Conservation (phyloP, 73 alveolate genomes). For the Durusdinium trenchii region DNA sequence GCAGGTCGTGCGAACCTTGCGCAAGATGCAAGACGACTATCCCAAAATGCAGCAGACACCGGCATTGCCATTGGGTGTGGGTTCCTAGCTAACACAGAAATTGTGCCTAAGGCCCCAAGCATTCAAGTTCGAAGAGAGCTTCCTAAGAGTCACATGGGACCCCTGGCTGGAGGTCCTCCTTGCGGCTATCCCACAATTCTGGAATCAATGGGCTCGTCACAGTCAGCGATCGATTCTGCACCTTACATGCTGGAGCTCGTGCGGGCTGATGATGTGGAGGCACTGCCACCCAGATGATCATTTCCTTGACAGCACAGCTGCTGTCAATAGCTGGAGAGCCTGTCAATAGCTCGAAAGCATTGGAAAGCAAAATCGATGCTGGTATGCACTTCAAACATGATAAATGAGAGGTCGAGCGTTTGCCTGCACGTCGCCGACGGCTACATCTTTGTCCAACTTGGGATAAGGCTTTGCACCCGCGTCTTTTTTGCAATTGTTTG, state of each 20-base stretch:
- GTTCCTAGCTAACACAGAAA: background rate
- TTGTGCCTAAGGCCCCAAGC: too few relatives aligned
- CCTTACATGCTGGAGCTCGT: slow-evolving; percentile 89
- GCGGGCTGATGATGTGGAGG: slow-evolving; percentile 72
- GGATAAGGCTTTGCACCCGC: background rate
- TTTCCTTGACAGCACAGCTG: too few relatives aligned
- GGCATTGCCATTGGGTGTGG: background rate
- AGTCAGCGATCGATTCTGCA: background rate
- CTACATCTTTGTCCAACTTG: slow-evolving; percentile 40
- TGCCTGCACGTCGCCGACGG: slow-evolving; percentile 41
- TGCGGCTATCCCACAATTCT: background rate
- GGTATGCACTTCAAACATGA: background rate
- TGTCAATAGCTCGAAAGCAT: background rate
- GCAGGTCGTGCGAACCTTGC: slow-evolving; percentile 71
- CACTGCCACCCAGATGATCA: background rate
- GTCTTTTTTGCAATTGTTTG: too few relatives aligned
- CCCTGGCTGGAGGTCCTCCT: background rate
- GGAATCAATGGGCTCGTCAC: background rate
- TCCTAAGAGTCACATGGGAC: background rate
- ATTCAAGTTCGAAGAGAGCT: background rate
- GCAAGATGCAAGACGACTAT: slow-evolving; percentile 47
- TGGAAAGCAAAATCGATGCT: background rate
- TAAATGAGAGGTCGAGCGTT: slow-evolving; percentile 40
- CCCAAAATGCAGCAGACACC: slow-evolving; percentile 31
- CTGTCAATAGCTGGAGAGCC: background rate